These are phyloP conservation scores for Corymbia citriodora DNA, from an alignment of 441 rosid species.

Conservation along the genomic window DNA sequence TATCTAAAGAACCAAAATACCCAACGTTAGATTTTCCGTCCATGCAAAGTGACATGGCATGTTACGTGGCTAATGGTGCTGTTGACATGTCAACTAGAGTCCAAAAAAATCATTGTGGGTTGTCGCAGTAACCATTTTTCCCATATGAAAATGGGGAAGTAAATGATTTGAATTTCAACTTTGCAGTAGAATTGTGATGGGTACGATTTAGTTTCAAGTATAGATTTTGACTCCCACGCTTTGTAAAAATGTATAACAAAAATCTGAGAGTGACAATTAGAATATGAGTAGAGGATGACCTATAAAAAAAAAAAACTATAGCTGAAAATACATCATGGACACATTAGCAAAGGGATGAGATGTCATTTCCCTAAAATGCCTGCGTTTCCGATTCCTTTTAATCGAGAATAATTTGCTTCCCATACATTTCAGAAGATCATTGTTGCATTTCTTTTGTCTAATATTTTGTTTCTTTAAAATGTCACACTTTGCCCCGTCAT, in stretches of 20 bases:
- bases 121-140: too few species aligned
- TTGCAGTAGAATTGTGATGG: too few species aligned
- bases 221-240: too few species aligned
- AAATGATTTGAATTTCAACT: too few species aligned
- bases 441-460: not conserved
- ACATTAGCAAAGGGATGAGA: not conserved
- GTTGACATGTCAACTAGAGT: not conserved
- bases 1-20: not conserved
- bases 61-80: not conserved
- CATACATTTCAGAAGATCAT: not conserved
- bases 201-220: too few species aligned
- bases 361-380: not conserved
- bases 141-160: too few species aligned
- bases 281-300: too few species aligned
- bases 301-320: too few species aligned
- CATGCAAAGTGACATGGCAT: not conserved
- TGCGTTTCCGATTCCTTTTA: not conserved
- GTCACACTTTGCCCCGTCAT: not conserved
- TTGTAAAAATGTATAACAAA: too few species aligned
- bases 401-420: not conserved
- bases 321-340: not conserved
- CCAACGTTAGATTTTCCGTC: not conserved
- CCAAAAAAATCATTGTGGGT: too few species aligned
- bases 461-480: not conserved
- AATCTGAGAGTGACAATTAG: too few species aligned